phyloP scores from a whole-genome alignment of 139 green algal species.

The Deuterostichococcus epilithicus region DNA sequence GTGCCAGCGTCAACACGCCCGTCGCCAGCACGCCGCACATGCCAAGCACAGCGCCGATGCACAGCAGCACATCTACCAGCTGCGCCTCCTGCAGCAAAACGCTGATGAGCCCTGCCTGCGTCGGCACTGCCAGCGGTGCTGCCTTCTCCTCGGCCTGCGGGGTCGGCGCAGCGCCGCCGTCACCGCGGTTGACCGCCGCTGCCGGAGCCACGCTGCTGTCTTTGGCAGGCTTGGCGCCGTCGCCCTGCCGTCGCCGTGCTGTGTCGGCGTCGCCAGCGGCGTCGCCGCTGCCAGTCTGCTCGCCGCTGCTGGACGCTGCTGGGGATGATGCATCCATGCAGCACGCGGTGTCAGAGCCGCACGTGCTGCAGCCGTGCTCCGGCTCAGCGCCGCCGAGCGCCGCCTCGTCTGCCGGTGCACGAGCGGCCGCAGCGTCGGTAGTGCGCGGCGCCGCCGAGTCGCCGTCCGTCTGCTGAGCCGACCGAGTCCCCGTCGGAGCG shows the following conservation, averaged over 20 bases:
- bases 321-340: background rate
- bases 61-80: background rate
- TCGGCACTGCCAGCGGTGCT: background rate
- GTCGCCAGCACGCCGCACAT: conserved; percentile 1
- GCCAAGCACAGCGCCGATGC: background rate
- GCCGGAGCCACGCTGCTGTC: background rate
- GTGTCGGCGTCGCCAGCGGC: no score
- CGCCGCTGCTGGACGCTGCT: background rate
- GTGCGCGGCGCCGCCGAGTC: background rate
- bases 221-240: background rate
- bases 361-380: background rate
- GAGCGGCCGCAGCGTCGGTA: background rate
- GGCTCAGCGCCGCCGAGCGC: background rate
- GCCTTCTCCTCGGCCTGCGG: background rate
- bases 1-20: background rate
- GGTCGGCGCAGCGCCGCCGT: background rate
- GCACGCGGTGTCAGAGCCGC: background rate
- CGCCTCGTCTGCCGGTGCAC: background rate
- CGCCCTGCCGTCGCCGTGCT: background rate
- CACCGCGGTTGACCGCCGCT: background rate
- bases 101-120: background rate
- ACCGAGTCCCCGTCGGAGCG: background rate
- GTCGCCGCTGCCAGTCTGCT: background rate
- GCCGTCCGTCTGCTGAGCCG: background rate
- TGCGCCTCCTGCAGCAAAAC: background rate